phyloP scores from a whole-genome alignment of 352 stramenopile species.

The Phytophthora hibernalis region DNA sequence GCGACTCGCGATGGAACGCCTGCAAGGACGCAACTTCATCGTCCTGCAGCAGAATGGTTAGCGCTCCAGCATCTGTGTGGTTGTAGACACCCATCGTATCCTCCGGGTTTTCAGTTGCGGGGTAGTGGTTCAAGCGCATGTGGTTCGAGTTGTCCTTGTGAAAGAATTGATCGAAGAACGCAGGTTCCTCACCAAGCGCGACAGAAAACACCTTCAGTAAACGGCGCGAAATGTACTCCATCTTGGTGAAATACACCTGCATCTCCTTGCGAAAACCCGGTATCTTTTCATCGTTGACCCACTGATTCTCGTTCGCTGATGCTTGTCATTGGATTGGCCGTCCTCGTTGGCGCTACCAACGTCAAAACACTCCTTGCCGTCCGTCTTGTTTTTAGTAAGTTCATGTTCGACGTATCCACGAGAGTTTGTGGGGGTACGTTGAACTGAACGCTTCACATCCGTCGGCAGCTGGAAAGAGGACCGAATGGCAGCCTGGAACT shows the following conservation, averaged over 20 bases:
- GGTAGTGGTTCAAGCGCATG: conserved; percentile 93
- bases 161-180: conserved; percentile 66
- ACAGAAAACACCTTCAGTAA: conserved; percentile 61
- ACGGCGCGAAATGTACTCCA: conserved; percentile 54
- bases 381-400: conserved; percentile 92
- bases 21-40: conserved; percentile 60
- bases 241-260: conserved; percentile 43
- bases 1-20: conserved; percentile 47
- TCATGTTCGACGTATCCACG: conserved; percentile 94
- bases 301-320: conserved; percentile 88
- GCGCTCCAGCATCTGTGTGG: conserved; percentile 48
- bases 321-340: conserved; percentile 40
- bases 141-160: conserved; percentile 80
- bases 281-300: conserved; percentile 45
- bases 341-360: conserved; percentile 35
- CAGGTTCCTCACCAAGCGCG: conserved; percentile 43
- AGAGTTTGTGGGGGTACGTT: conserved; percentile 77
- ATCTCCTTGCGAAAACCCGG: conserved; percentile 65
- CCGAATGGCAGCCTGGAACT: conserved; percentile 70
- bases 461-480: conserved; percentile 85
- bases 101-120: conserved; percentile 29
- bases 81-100: no score
- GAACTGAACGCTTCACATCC: conserved; percentile 56
- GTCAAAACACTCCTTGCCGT: conserved; percentile 93
- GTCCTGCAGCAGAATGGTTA: conserved; percentile 61